These are phyloP conservation scores for Lactifluus volemus DNA, from an alignment of 768 basidiomycete species.

Conservation along the genomic window DNA sequence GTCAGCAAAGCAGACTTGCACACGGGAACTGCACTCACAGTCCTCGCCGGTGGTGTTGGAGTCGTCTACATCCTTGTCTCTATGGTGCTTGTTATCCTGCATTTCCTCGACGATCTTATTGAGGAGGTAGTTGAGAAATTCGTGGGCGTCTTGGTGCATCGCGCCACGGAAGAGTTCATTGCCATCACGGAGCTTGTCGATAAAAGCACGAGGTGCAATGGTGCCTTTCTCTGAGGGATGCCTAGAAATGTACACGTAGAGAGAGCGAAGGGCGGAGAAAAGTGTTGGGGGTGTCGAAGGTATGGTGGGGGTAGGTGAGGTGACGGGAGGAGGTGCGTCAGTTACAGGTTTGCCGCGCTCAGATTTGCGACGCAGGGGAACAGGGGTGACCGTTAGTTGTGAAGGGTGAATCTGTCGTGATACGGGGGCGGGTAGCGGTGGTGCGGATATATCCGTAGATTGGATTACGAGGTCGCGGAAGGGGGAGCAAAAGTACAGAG, in stretches of 20 bases:
- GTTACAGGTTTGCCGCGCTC: conserved; percentile 41
- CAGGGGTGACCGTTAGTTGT: conserved; percentile 27
- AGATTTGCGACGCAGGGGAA: conserved; percentile 44
- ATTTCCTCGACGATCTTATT: conserved; percentile 93
- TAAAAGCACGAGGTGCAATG: conserved; percentile 82
- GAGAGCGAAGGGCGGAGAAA: conserved; percentile 87
- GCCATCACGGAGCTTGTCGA: conserved; percentile 87
- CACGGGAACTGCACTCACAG: conserved; percentile 38
- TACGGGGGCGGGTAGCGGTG: conserved; percentile 27
- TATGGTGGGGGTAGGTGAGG: conserved; percentile 35
- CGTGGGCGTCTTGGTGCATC: conserved; percentile 98
- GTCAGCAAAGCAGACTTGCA: neutral
- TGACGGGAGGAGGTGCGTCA: conserved; percentile 27
- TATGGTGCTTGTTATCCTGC: conserved; percentile 52
- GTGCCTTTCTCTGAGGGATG: conserved; percentile 76
- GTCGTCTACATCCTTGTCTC: conserved; percentile 10
- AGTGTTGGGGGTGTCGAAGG: conserved; percentile 63
- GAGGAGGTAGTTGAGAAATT: conserved; percentile 90
- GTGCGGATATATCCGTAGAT: conserved; percentile 43
- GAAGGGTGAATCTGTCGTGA: conserved; percentile 22
- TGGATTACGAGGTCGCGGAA: conserved; percentile 89
- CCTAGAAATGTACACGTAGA: conserved; percentile 76
- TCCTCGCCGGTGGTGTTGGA: conserved; percentile 43
- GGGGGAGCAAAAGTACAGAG: conserved; percentile 90
- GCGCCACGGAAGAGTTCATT: conserved; percentile 87